Conservation (phyloP, 129 eudicot genomes). For the Flaveria sonorensis region DNA sequence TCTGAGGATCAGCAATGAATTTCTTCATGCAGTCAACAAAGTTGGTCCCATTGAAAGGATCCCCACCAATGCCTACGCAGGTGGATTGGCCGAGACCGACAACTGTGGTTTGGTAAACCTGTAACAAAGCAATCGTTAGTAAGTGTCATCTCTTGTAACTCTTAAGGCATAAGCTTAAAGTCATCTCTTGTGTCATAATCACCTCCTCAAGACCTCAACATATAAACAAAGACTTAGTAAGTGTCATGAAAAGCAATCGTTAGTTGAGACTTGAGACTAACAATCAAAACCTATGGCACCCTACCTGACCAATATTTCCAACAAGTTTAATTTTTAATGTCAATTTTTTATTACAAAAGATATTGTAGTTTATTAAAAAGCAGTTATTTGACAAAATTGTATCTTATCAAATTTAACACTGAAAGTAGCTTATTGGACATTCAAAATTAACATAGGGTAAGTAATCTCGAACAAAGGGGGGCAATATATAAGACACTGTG, state of each 20-base stretch:
- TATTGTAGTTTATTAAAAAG: neutral
- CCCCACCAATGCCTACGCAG: conserved; percentile 98
- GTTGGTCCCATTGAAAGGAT: conserved; percentile 98
- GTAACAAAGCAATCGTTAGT: too few species aligned
- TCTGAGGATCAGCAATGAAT: conserved; percentile 97
- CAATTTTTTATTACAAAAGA: neutral
- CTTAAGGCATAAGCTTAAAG: conserved; percentile 8
- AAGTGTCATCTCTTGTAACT: too few species aligned
- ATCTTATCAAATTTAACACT: neutral
- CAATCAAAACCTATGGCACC: neutral
- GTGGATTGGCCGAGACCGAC: conserved; percentile 99
- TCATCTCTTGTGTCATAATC: conserved; percentile 19
- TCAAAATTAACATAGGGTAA: neutral
- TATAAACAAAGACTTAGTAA: neutral
- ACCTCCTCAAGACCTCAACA: conserved; percentile 15
- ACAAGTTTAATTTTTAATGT: neutral
- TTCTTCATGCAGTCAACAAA: conserved; percentile 94
- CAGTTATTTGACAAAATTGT: too few species aligned
- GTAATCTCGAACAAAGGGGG: too few species aligned
- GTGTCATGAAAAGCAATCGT: conserved; percentile 5
- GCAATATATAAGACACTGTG: too few species aligned
- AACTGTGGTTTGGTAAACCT: conserved; percentile 98
- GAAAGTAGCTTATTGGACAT: neutral
- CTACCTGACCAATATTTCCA: neutral
- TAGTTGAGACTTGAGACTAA: neutral